Conservation (phyloP, 371 early-diverging fungal genomes). For the Saksenaea oblongispora region DNA sequence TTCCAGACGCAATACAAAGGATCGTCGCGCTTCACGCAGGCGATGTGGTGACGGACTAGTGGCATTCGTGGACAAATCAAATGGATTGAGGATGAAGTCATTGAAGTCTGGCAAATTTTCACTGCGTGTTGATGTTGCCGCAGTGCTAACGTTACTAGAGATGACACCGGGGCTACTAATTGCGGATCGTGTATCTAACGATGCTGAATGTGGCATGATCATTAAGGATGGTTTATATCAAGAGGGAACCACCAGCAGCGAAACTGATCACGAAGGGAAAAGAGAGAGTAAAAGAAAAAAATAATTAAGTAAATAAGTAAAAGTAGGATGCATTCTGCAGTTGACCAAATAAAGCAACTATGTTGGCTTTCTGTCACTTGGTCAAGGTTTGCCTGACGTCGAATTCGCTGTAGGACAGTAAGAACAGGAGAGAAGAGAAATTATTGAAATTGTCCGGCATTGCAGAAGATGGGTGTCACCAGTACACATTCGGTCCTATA, state of each 20-base stretch:
- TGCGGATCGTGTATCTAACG: slow-evolving; percentile 8
- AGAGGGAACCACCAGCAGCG: not conserved
- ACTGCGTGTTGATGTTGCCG: slow-evolving; percentile 9
- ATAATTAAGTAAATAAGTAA: no score
- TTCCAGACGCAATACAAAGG: slow-evolving; percentile 17
- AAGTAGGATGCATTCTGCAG: not conserved
- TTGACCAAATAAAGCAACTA: not conserved
- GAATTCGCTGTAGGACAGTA: not conserved
- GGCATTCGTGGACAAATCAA: slow-evolving; percentile 14
- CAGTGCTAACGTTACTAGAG: slow-evolving; percentile 14
- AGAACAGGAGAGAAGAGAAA: not conserved
- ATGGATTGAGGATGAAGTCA: slow-evolving; percentile 25
- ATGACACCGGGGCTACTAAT: slow-evolving; percentile 10
- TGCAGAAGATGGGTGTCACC: not conserved
- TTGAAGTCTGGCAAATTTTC: slow-evolving; percentile 21
- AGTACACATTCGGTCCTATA: not conserved
- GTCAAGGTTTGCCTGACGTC: not conserved
- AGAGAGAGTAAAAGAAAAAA: not conserved
- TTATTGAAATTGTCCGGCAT: not conserved
- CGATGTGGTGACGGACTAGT: slow-evolving; percentile 21
- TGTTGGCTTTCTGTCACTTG: not conserved
- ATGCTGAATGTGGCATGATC: not conserved
- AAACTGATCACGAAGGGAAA: not conserved
- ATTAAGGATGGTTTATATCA: not conserved
- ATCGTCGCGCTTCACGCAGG: slow-evolving; percentile 19